Evolutionary conservation across 2,329 filamentous ascomycete species (phyloP), one percentile per base, ranked within the genome.

Genomic region (Acephala macrosclerotiorum): DNA sequence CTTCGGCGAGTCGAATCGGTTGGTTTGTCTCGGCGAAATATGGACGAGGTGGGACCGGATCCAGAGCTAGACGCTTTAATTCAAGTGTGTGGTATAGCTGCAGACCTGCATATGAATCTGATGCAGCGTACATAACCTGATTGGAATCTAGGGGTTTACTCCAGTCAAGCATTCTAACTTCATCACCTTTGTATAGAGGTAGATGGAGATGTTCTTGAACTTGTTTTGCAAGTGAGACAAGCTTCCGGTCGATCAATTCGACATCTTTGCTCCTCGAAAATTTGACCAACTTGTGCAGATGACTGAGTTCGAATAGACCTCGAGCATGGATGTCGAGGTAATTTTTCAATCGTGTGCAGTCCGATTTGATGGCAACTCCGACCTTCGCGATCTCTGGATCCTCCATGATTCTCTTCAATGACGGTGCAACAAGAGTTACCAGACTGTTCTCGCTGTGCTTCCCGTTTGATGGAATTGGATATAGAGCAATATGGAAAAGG

Each of bases 291-390:
- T 88, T 92, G 78, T 94, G 90, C 26, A 97, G 79, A 75, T 97
- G 91, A 75, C 91, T 95, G 8, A 97, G 83, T 78, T 97, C 94
- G 67, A 97, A 87, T 3, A 92, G 80, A 0, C 91, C 91, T 58
- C 82, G 84, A 1, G 89, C 82, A 0, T 90, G 76, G 29, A 97
- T 83, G 0, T 79, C 81, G 2, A 97, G 83, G 68, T 82, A 87
- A n/a, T 86, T 90, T 33, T 81, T 83, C 14, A 97, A 74, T 35
- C 93, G 87, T 1, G 87, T 90, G 66, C 85, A 86, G 70, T 93
- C 93, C 42, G 85, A 90, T 71, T 86, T 85, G 71, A 97, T 91
- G 60, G 84, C 83, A 3, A 97, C 93, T 12, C 95, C 95, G 1
- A 86, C 83, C 77, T 97, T 97, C 45, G 85, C 85, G 64, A 96